A percentile compares a stretch with the other conserved stretches of the same genome.
phyloP scores from a whole-genome alignment of 768 basidiomycete species.

The Hemileccinum rubropunctum region DNA sequence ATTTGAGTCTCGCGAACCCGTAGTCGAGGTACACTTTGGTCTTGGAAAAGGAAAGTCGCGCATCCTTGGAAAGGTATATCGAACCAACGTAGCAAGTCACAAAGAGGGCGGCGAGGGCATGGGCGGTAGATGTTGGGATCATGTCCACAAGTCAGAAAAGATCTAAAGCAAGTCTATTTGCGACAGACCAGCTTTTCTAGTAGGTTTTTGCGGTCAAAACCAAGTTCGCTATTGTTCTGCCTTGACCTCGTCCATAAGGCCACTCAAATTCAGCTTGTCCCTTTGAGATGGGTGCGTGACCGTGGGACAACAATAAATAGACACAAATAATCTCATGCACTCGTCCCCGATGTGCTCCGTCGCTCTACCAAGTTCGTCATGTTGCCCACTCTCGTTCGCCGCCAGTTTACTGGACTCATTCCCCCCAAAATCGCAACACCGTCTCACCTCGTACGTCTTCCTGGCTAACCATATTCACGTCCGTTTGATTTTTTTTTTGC shows the following conservation, averaged over 20 bases:
- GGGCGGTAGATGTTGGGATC: constrained; percentile 39
- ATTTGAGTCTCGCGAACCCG: constrained; percentile 30
- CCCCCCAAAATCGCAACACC: constrained; percentile 97
- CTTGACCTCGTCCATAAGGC: neutral
- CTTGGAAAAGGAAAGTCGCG: constrained; percentile 51
- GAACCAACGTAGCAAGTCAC: constrained; percentile 76
- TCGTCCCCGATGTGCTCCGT: constrained; percentile 24
- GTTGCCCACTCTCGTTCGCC: constrained; percentile 82
- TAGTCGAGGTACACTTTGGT: constrained; percentile 24
- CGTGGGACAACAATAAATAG: constrained; percentile 20
- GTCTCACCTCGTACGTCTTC: constrained; percentile 63
- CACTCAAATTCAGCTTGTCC: too few species aligned
- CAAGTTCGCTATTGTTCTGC: constrained; percentile 12
- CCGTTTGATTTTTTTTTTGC: constrained; percentile 9
- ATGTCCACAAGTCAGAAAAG: constrained; percentile 12
- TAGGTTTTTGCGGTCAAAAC: constrained; percentile 7
- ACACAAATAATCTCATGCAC: constrained; percentile 5
- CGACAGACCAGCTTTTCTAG: constrained; percentile 11
- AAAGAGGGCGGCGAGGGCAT: constrained; percentile 56
- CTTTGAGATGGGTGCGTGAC: constrained; percentile 3
- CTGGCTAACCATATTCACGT: neutral
- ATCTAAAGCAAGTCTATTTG: constrained; percentile 1
- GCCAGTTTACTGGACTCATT: constrained; percentile 79
- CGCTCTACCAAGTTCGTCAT: constrained; percentile 42
- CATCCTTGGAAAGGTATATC: constrained; percentile 69